Evolutionary conservation across 2,329 filamentous ascomycete genomes (phyloP).

Genomic region (Monosporascus sp.): DNA sequence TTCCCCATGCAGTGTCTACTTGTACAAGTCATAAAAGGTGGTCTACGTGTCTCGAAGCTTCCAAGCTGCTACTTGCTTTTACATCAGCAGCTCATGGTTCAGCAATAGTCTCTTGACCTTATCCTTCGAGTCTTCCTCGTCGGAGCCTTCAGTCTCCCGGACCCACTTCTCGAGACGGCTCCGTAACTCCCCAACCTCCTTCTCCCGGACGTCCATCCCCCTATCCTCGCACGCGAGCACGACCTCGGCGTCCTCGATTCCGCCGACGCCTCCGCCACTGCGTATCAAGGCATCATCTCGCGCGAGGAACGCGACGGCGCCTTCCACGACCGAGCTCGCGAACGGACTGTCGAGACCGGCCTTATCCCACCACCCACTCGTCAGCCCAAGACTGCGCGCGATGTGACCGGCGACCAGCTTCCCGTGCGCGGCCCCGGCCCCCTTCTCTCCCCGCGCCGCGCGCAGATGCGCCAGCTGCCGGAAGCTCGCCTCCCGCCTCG

Average conservation of each 20-base stretch:
- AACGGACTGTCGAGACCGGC: conserved; percentile 44
- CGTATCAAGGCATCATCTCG: conserved; percentile 66
- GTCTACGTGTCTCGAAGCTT: too few species aligned
- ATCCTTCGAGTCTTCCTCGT: conserved; percentile 30
- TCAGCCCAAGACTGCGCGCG: conserved; percentile 28
- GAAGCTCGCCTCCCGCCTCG: conserved; percentile 45
- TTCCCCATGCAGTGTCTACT: too few species aligned
- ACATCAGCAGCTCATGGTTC: not conserved
- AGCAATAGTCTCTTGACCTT: conserved; percentile 14
- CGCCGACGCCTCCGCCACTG: conserved; percentile 53
- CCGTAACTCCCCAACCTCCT: conserved; percentile 52
- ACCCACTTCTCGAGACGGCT: conserved; percentile 43
- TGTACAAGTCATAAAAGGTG: too few species aligned
- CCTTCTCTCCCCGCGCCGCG: not conserved
- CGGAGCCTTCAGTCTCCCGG: conserved; percentile 27
- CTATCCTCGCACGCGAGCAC: conserved; percentile 65
- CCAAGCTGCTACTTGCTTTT: not conserved
- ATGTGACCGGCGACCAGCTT: conserved; percentile 16
- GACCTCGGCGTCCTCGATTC: conserved; percentile 59
- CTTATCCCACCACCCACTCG: conserved; percentile 44
- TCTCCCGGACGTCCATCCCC: conserved; percentile 53
- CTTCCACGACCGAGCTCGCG: conserved; percentile 48
- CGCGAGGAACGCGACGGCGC: conserved; percentile 56
- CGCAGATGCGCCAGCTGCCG: conserved; percentile 23
- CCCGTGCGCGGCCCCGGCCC: not conserved